Evolutionary conservation across 768 basidiomycete genomes (phyloP).

Genomic region (Suillus discolor): DNA sequence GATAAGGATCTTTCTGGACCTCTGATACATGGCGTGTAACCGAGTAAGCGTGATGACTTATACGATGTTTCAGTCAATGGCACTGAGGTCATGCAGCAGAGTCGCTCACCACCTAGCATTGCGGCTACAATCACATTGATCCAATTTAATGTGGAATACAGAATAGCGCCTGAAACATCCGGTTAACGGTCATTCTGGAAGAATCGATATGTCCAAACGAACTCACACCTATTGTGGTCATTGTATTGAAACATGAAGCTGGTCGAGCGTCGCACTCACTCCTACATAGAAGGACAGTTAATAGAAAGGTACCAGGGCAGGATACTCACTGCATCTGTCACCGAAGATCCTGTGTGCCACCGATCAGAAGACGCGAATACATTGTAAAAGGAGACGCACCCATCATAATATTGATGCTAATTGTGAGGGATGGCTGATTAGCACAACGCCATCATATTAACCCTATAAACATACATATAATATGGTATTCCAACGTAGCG

Average conservation of each 20-base stretch:
- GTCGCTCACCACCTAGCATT: not conserved
- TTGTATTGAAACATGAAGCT: not conserved
- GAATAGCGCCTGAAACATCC: not conserved
- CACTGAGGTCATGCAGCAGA: not conserved
- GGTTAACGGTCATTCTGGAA: not conserved
- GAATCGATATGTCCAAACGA: not conserved
- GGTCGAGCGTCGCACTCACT: not conserved
- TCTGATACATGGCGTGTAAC: not conserved
- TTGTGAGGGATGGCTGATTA: not conserved
- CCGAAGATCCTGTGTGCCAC: not conserved
- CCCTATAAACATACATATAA: not conserved
- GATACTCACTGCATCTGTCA: slow-evolving; percentile 1
- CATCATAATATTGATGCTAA: not conserved
- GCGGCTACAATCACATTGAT: not conserved
- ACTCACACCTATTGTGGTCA: not conserved
- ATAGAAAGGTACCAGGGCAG: not conserved
- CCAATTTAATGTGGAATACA: not conserved
- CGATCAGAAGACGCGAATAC: not conserved
- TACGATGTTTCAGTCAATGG: not conserved
- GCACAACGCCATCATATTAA: not conserved
- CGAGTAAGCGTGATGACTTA: not conserved
- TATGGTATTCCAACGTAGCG: slow-evolving; percentile 1
- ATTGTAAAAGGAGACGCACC: not conserved
- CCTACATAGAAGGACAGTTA: not conserved
- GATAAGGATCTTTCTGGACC: not conserved